Base-by-base conservation (phyloP, 2,329 filamentous ascomycete genomes). In the Leptoxyphium fumago region DNA sequence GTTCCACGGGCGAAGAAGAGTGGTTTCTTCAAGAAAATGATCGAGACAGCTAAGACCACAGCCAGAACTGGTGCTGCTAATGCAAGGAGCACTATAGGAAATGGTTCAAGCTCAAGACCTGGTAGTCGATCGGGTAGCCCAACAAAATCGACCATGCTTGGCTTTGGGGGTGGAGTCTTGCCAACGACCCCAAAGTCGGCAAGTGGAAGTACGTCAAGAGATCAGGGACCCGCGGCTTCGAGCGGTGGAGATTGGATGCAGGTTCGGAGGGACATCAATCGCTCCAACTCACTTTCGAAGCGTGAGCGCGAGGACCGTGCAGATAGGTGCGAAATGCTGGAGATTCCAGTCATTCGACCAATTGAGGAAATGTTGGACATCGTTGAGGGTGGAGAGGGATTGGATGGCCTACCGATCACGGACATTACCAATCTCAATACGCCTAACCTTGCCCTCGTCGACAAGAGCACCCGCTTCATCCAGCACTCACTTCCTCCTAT, bases 381-480 rank as follows among this genome's bases (percentile, higher is more conserved):
- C 43, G 79, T 86, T 9, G 82, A 96, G 58, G 91, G 91, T 7
- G 87, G 96, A 53, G 91, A 98, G 64, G 84, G 81, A 7, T 79
- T 80, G 2, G 82, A 96, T 58, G 89, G 88, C 1, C 72, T 82
- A 50, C 82, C 88, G 0, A 80, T 98, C n/a, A 69, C 70, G 9
- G 80, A 93, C 42, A 80, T 88, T 2, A 83, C 80, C 11, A 83
- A 95, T 61, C 95, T 91, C 58, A 75, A 78, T 40, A 69, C 73
- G 7, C 79, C 87, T 41, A 62, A 59, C 45, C 71, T 96, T 38
- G 77, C 73, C 45, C 76, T 94, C 46, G 91, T 98, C 1, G 91
- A 98, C 68, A 98, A 98, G 65, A 94, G 88, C 58, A 84, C 88
- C 5, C 80, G 91, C 1, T 98, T 96, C 61, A 75, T 96, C 50